Evolutionary conservation across 2,329 filamentous ascomycete species (phyloP), one percentile per base, ranked within the genome.

Genomic region (Nigrograna mackinnonii): DNA sequence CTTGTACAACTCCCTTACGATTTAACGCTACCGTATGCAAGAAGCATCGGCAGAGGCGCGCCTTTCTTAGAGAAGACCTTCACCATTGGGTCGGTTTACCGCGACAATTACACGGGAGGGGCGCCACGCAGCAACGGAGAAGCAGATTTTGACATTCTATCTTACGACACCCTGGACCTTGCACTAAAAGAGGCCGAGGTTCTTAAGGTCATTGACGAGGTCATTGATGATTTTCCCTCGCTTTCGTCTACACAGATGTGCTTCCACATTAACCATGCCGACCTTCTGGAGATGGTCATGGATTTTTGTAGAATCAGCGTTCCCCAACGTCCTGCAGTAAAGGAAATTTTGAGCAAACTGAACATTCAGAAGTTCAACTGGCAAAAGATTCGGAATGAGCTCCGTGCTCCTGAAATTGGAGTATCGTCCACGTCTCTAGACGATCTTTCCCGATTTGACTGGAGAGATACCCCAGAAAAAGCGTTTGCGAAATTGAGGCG

Each of bases 131-230:
- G 86, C 58, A 87, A 89, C 63, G 87, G 89, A 7, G 94, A 97
- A 63, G 91, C 95, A 2, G 91, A 97, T 65, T 99, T 97, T 65
- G 94, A 99, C 68, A 91, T 99, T 46, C 80, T 96, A n/a, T 92
- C 91, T 1, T 80, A 83, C 33, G 85, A 91, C 54, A 86, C 86
- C 1, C 70, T 91, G 4, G 91, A 97, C 58, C 75, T 95, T 34
- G 86, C 91, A 1, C 69, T 96, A 42, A 95, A 95, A 59, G 94
- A 99, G 68, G 92, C 92, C 0, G 92, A 97, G 67, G 86, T 91
- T 1, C 82, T 99, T 54, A 97, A 96, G 58, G 91, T 97, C 2
- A 74, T 97, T 17, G 94, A 99, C 62, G 94, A 99, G 64, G 87
- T 96, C 30, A 80, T 95, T 13, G 79, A 84, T 36, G 80, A 86